These are phyloP conservation scores for Leccinellum albellum DNA, from an alignment of 768 basidiomycete genomes.

Conservation along the genomic window DNA sequence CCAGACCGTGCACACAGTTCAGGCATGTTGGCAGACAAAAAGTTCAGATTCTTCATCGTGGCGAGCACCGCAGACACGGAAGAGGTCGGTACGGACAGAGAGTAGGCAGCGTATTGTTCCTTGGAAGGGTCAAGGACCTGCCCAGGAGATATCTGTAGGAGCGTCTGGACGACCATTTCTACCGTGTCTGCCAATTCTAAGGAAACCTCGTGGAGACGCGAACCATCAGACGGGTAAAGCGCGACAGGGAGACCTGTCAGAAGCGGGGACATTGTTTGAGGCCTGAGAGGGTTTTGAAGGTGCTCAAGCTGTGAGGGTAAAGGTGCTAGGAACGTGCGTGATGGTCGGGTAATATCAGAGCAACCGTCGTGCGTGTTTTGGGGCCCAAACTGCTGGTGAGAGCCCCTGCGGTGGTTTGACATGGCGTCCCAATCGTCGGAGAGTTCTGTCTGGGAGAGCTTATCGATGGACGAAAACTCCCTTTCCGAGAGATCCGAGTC, in stretches of 20 bases:
- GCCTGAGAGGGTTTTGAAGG: conserved; percentile 64
- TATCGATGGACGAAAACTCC: conserved; percentile 32
- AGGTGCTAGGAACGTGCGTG: conserved; percentile 77
- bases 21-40: conserved; percentile 82
- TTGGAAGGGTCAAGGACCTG: conserved; percentile 91
- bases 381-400: conserved; percentile 25
- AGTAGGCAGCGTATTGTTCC: conserved; percentile 89
- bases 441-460: conserved; percentile 29
- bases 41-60: conserved; percentile 91
- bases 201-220: conserved; percentile 64
- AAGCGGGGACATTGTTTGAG: conserved; percentile 6
- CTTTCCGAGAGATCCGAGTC: conserved; percentile 52
- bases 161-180: conserved; percentile 86
- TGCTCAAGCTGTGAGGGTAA: conserved; percentile 74
- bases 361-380: conserved; percentile 21
- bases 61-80: conserved; percentile 87
- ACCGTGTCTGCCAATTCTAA: conserved; percentile 88
- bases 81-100: conserved; percentile 81
- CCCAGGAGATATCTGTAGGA: conserved; percentile 84
- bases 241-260: conserved; percentile 14
- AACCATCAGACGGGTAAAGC: conserved; percentile 19
- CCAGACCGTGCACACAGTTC: conserved; percentile 28
- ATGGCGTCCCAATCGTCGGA: conserved; percentile 31
- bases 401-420: conserved; percentile 21
- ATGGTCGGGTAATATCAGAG: conserved; percentile 50